Evolutionary conservation across 371 early-diverging fungal species (phyloP), one percentile per base, ranked within the genome.

Genomic region (Nosema granulosis): DNA sequence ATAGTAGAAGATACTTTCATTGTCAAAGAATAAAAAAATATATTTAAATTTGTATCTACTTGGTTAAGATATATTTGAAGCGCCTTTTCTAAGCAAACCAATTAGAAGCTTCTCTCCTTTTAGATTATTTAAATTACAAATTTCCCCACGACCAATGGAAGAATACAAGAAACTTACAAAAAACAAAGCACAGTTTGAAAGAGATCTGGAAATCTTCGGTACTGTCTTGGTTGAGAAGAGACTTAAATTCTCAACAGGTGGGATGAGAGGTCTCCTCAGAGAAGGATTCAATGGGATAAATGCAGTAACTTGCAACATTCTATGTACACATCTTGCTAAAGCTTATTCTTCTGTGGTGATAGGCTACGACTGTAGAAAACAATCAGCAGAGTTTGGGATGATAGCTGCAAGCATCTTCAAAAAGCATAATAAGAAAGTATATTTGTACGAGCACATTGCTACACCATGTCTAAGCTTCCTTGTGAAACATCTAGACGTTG

Each of bases 231-330:
- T 61, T 22, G 2, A 26, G 16, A 73, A 51, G 26, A n/a, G 63
- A 4, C 22, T 74, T n/a, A 67, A 50, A 38, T 74, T 74, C 24
- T 18, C 24, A 13, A 74, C 75, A 22, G 75, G 75, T 20, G 75
- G 75, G 37, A 74, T 74, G 75, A 54, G 75, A 37, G 70, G 75
- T 18, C 52, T 73, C 24, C 71, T 74, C 73, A 66, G 63, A 34
- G 69, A 68, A 26, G 75, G 75, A 24, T 74, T 67, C 24, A 63
- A 70, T 70, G 75, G 75, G 24, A 74, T 74, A 32, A 74, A 74
- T 31, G 68, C 43, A 34, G 65, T 49, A 16, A 74, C 75, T n/a
- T 74, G 75, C 34, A 56, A 56, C 50, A 31, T 74, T 18, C 68
- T 74, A n/a, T 65, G 68, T 11, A 74, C 75, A 4, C 73, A 24